These are phyloP conservation scores for Lolium perenne DNA, from an alignment of 176 grass and related monocot species.

Conservation along the genomic window DNA sequence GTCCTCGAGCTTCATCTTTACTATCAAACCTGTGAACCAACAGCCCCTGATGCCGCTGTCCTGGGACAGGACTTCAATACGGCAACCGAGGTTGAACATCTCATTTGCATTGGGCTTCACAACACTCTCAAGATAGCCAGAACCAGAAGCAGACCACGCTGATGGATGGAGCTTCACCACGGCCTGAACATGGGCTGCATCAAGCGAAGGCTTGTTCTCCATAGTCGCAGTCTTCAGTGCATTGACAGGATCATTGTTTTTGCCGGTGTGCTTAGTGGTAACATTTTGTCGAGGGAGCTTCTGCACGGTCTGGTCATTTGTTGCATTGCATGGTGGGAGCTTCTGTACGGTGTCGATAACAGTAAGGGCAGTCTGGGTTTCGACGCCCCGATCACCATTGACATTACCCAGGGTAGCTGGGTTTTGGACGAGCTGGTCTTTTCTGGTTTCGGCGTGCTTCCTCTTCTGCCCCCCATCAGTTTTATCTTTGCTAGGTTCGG, in stretches of 20 bases:
- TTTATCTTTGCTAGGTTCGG: conserved; percentile 21
- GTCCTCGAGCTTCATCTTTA: conserved; percentile 21
- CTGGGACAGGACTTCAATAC: conserved; percentile 59
- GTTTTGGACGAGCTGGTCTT: neutral
- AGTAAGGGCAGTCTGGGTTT: neutral
- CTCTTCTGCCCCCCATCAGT: conserved; percentile 42
- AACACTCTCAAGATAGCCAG: conserved; percentile 21
- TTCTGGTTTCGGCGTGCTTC: conserved; percentile 19
- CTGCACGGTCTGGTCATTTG: neutral
- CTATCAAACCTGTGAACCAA: conserved; percentile 64
- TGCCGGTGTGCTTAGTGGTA: too few species aligned
- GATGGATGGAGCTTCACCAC: neutral
- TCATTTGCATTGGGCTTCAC: conserved; percentile 19
- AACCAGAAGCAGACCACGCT: neutral
- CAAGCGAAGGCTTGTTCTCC: neutral
- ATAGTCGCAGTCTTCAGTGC: neutral
- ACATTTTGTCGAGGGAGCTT: neutral
- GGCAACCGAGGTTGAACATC: conserved; percentile 44
- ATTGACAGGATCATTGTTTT: neutral
- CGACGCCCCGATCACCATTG: neutral
- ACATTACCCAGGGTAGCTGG: neutral
- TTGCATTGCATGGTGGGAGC: neutral
- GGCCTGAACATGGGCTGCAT: neutral
- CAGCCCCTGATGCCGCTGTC: conserved; percentile 76
- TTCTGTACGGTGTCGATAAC: neutral